These are phyloP conservation scores for Beauveria australis DNA, from an alignment of 2,329 filamentous ascomycete species.

Conservation along the genomic window DNA sequence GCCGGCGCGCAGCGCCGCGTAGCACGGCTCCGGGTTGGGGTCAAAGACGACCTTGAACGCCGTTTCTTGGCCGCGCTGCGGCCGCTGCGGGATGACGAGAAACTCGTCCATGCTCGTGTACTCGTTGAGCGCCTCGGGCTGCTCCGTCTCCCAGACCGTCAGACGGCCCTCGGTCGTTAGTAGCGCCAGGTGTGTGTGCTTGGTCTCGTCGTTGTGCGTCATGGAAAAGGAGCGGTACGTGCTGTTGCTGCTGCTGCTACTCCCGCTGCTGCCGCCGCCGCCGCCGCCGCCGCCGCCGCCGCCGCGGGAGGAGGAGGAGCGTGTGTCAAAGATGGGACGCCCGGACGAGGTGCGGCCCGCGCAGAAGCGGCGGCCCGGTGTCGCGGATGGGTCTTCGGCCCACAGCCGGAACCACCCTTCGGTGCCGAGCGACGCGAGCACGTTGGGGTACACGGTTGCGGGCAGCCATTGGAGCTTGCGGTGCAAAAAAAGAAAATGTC, in stretches of 20 bases:
- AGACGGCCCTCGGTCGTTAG: slow-evolving; percentile 76
- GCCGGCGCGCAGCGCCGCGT: slow-evolving; percentile 69
- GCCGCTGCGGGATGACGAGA: slow-evolving; percentile 57
- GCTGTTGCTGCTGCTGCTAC: slow-evolving; percentile 29
- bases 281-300: no score
- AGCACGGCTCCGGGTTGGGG: slow-evolving; percentile 75
- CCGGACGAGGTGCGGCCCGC: slow-evolving; percentile 40
- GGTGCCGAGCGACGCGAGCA: slow-evolving; percentile 80
- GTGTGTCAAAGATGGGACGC: slow-evolving; percentile 47
- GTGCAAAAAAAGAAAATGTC: no score
- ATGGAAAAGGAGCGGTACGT: slow-evolving; percentile 79
- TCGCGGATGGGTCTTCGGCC: slow-evolving; percentile 80
- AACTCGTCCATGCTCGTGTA: slow-evolving; percentile 72
- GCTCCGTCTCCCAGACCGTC: slow-evolving; percentile 75
- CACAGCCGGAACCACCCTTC: slow-evolving; percentile 88
- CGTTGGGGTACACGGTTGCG: slow-evolving; percentile 75
- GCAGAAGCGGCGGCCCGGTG: slow-evolving; percentile 75
- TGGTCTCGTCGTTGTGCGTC: slow-evolving; percentile 68
- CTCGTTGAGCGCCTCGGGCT: slow-evolving; percentile 70
- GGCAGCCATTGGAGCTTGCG: slow-evolving; percentile 84
- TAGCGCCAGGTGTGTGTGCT: slow-evolving; percentile 77
- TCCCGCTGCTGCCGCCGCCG: no score
- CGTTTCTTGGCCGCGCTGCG: slow-evolving; percentile 74
- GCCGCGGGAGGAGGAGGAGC: slow-evolving; percentile 26
- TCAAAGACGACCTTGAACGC: slow-evolving; percentile 83